phyloP scores from a whole-genome alignment of 129 eudicot species.

The Lactuca sativa region DNA sequence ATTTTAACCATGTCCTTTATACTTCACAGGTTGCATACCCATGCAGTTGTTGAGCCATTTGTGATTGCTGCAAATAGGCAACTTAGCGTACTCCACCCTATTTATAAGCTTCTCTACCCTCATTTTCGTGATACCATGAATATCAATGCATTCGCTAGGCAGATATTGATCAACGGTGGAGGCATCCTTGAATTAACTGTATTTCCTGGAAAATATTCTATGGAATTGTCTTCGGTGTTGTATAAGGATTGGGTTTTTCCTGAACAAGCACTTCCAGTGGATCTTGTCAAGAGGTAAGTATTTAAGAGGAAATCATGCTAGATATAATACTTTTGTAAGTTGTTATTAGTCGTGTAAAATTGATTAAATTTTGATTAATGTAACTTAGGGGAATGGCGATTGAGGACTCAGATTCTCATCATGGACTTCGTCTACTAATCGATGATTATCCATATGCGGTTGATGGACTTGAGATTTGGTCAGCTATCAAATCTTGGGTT shows the following conservation, averaged over 20 bases:
- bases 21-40: conserved; percentile 42
- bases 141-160: conserved; percentile 46
- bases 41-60: conserved; percentile 53
- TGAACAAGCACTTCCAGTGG: conserved; percentile 48
- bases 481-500: conserved; percentile 47
- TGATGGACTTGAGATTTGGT: conserved; percentile 57
- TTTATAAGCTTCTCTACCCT: conserved; percentile 43
- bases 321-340: not conserved
- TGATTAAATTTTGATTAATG: conserved; percentile 2
- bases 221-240: conserved; percentile 45
- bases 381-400: conserved; percentile 50
- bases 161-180: conserved; percentile 36
- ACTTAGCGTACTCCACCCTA: conserved; percentile 47
- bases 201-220: conserved; percentile 34
- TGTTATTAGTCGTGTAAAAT: not conserved
- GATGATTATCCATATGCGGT: conserved; percentile 57
- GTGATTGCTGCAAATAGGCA: conserved; percentile 51
- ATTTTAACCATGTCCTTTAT: not conserved
- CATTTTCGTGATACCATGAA: conserved; percentile 52
- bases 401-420: conserved; percentile 23
- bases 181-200: conserved; percentile 47
- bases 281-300: conserved; percentile 42
- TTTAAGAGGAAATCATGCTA: not conserved
- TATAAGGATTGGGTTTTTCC: conserved; percentile 54
- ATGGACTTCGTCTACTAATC: conserved; percentile 38